A percentile compares a stretch with the other conserved stretches of the same genome.
Conservation (phyloP, 306 rosid species). For the Styphnolobium japonicum region DNA sequence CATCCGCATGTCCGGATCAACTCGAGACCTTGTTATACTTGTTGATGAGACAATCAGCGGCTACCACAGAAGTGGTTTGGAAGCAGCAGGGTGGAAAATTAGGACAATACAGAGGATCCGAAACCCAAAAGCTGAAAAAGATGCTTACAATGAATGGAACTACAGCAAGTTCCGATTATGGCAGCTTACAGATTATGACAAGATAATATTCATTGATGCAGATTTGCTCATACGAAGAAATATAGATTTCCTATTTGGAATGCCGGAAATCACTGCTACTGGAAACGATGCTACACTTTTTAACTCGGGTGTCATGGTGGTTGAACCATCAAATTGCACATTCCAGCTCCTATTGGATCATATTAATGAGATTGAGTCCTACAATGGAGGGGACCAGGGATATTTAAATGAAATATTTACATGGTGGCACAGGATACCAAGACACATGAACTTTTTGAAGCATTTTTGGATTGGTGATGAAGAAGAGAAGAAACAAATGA, state of each 20-base stretch:
- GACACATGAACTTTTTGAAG: slow-evolving; percentile 74
- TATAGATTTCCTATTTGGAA: slow-evolving; percentile 76
- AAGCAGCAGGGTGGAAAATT: slow-evolving; percentile 94
- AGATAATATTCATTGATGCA: slow-evolving; percentile 92
- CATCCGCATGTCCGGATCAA: slow-evolving; percentile 86
- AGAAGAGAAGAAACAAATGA: slow-evolving; percentile 53
- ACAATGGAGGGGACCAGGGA: slow-evolving; percentile 98
- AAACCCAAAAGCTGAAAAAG: slow-evolving; percentile 94
- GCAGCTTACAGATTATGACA: slow-evolving; percentile 93
- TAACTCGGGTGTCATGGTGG: slow-evolving; percentile 97
- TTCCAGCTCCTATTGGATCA: slow-evolving; percentile 82
- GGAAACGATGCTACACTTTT: slow-evolving; percentile 91
- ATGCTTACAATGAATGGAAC: slow-evolving; percentile 97
- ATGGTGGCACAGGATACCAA: slow-evolving; percentile 89
- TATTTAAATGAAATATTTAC: slow-evolving; percentile 86
- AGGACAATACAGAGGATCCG: slow-evolving; percentile 80
- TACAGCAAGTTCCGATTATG: slow-evolving; percentile 94
- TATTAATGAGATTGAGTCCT: slow-evolving; percentile 77
- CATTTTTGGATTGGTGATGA: slow-evolving; percentile 72
- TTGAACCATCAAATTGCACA: slow-evolving; percentile 95
- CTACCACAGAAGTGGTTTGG: slow-evolving; percentile 85
- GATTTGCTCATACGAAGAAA: slow-evolving; percentile 79
- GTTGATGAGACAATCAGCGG: slow-evolving; percentile 83
- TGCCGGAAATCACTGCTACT: slow-evolving; percentile 91
- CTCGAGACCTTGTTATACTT: slow-evolving; percentile 86